Conservation (phyloP, 2,329 filamentous ascomycete genomes). For the Aureobasidium sp. region DNA sequence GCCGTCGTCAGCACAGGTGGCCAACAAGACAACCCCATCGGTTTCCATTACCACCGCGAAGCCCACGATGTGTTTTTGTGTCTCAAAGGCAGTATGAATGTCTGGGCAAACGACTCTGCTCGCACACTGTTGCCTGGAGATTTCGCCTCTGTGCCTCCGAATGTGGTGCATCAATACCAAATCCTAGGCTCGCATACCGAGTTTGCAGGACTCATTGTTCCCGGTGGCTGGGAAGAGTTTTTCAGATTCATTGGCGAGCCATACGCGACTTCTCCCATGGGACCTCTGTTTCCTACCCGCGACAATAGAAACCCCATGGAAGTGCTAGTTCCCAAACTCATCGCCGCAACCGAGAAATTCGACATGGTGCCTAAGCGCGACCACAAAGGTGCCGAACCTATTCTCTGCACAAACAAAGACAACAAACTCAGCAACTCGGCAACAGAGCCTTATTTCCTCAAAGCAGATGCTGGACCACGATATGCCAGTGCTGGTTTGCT, state of each 20-base stretch:
- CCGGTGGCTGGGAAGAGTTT: constrained; percentile 53
- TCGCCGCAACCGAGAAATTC: constrained; percentile 46
- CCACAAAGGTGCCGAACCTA: constrained; percentile 37
- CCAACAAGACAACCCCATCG: constrained; percentile 18
- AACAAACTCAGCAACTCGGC: constrained; percentile 34
- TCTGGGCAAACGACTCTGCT: constrained; percentile 51
- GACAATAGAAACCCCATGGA: constrained; percentile 45
- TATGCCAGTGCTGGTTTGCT: constrained; percentile 39
- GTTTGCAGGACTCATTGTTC: constrained; percentile 45
- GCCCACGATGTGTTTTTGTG: constrained; percentile 51
- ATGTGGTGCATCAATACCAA: constrained; percentile 45
- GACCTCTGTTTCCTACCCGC: constrained; percentile 39
- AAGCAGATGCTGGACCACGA: constrained; percentile 40
- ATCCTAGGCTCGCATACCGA: constrained; percentile 47
- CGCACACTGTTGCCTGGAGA: constrained; percentile 46
- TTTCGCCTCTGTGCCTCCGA: constrained; percentile 48
- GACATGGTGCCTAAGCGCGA: constrained; percentile 47
- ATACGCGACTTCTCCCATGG: constrained; percentile 25
- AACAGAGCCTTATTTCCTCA: constrained; percentile 42
- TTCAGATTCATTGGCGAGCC: constrained; percentile 49
- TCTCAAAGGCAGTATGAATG: constrained; percentile 45
- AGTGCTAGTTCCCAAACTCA: constrained; percentile 46
- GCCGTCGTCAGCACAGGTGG: constrained; percentile 8
- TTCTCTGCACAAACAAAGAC: constrained; percentile 30
- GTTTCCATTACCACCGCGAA: constrained; percentile 49